These are phyloP conservation scores for Acidomyces sp. DNA, from an alignment of 495 filamentous ascomycete species.

Conservation along the genomic window DNA sequence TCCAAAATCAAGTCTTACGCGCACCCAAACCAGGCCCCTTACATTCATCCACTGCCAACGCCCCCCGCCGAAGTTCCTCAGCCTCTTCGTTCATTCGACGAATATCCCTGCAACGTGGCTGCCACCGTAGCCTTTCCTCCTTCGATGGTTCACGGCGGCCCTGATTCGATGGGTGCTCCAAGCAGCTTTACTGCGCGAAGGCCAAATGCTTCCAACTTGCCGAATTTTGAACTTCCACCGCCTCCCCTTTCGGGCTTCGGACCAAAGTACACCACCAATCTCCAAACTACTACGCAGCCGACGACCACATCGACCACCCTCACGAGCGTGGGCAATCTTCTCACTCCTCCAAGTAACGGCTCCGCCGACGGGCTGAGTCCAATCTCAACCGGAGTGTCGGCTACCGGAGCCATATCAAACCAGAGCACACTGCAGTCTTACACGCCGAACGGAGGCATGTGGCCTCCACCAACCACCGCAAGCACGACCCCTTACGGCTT, in stretches of 20 bases:
- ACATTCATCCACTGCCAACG: slow-evolving; percentile 10
- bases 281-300: slow-evolving; percentile 35
- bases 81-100: slow-evolving; percentile 10
- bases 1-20: slow-evolving; percentile 9
- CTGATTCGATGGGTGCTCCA: slow-evolving; percentile 30
- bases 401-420: slow-evolving; percentile 39
- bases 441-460: slow-evolving; percentile 35
- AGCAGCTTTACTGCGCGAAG: slow-evolving; percentile 30
- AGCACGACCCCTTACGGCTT: slow-evolving; percentile 41
- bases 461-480: slow-evolving; percentile 35
- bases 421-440: slow-evolving; percentile 31
- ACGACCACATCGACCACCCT: slow-evolving; percentile 26
- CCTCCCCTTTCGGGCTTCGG: slow-evolving; percentile 22
- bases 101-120: slow-evolving; percentile 32
- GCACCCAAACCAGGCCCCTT: slow-evolving; percentile 5
- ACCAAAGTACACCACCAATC: slow-evolving; percentile 35
- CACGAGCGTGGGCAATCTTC: slow-evolving; percentile 46
- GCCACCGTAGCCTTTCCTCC: slow-evolving; percentile 30
- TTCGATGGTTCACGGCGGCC: slow-evolving; percentile 32
- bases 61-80: slow-evolving; percentile 12
- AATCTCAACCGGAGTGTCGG: slow-evolving; percentile 44
- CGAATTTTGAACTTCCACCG: slow-evolving; percentile 30
- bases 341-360: slow-evolving; percentile 50
- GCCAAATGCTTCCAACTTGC: slow-evolving; percentile 28
- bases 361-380: slow-evolving; percentile 52